These are phyloP conservation scores for Trichoderma arundinaceum DNA, from an alignment of 2,329 filamentous ascomycete genomes.

Conservation along the genomic window DNA sequence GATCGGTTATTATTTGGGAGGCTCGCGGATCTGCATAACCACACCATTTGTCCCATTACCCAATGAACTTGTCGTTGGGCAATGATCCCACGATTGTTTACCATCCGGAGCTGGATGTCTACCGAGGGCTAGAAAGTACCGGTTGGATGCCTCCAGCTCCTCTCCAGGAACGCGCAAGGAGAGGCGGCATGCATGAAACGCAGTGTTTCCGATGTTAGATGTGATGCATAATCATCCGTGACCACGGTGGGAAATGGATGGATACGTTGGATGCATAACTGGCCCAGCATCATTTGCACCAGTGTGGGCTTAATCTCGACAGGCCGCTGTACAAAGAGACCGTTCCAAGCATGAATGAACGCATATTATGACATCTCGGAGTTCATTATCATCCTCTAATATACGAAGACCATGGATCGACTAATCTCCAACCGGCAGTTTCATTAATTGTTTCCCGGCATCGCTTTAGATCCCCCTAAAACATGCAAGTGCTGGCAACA, in stretches of 20 bases:
- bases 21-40: background rate
- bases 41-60: background rate
- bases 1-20: background rate
- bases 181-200: constrained; percentile 26
- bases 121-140: background rate
- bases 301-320: background rate
- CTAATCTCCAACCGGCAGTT: background rate
- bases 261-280: background rate
- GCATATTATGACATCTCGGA: background rate
- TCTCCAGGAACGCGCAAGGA: background rate
- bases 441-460: background rate
- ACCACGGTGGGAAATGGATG: background rate
- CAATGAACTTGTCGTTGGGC: background rate
- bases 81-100: constrained; percentile 1
- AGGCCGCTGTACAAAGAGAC: background rate
- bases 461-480: background rate
- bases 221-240: constrained; percentile 12
- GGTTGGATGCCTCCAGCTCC: constrained; percentile 6
- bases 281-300: background rate
- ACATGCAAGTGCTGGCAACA: background rate
- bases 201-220: constrained; percentile 24
- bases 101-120: background rate
- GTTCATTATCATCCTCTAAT: too few species aligned
- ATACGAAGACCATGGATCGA: background rate
- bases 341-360: background rate